A percentile compares a stretch with the other conserved stretches of the same genome.
Evolutionary conservation across 2,329 filamentous ascomycete species (phyloP).

Genomic region (Ophiostoma ips): DNA sequence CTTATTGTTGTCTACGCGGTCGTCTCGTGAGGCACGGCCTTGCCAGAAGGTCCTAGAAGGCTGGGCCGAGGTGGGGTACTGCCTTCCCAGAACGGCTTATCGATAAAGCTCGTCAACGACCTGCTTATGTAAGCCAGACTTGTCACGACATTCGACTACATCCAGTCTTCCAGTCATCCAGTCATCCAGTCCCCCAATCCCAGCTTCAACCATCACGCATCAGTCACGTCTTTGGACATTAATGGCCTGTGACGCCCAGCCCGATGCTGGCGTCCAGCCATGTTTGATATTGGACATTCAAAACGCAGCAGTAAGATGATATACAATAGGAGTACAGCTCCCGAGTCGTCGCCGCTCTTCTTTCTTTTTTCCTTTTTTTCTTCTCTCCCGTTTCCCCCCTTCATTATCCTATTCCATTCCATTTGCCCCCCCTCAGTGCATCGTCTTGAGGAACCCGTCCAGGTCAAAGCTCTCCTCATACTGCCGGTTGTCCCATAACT

Average conservation of each 20-base stretch:
- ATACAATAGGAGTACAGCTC: background rate
- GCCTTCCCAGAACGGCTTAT: conserved; percentile 4
- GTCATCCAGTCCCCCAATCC: too few species aligned
- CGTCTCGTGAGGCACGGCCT: background rate
- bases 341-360: background rate
- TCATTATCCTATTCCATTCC: background rate
- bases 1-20: background rate
- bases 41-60: conserved; percentile 4
- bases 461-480: conserved; percentile 98
- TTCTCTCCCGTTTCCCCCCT: background rate
- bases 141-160: too few species aligned
- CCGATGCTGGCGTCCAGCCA: background rate
- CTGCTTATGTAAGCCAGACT: background rate
- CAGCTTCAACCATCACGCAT: too few species aligned
- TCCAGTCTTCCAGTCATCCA: too few species aligned
- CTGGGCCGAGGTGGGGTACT: conserved; percentile 7
- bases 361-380: background rate
- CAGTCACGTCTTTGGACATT: too few species aligned
- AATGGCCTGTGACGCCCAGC: background rate
- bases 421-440: conserved; percentile 48
- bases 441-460: conserved; percentile 86
- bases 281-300: background rate
- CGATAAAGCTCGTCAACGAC: conserved; percentile 10
- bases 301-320: background rate
- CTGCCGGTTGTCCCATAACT: conserved; percentile 93